Conservation (phyloP, 2,329 filamentous ascomycete species). For the Pestalotiopsis fici region DNA sequence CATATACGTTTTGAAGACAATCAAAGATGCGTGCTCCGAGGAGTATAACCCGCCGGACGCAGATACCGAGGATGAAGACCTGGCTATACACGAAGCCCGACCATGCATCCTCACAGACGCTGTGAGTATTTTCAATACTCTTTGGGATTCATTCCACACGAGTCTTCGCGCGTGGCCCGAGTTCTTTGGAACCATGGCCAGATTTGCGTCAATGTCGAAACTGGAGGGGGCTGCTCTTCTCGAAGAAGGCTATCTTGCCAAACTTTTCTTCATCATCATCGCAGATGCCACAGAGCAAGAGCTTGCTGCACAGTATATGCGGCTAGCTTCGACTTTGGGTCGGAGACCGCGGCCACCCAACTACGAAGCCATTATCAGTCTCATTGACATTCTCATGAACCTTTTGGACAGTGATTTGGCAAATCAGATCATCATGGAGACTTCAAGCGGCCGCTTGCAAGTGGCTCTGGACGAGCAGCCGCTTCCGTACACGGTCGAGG, state of each 20-base stretch:
- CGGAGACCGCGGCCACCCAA: constrained; percentile 55
- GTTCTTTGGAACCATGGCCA: constrained; percentile 70
- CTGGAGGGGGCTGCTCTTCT: constrained; percentile 61
- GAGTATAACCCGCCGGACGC: constrained; percentile 42
- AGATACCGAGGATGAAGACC: constrained; percentile 31
- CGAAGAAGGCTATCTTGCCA: constrained; percentile 60
- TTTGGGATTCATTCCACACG: constrained; percentile 66
- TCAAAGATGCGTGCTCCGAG: constrained; percentile 49
- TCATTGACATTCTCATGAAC: constrained; percentile 47
- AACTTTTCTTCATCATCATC: constrained; percentile 59
- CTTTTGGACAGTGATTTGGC: constrained; percentile 41
- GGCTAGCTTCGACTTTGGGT: constrained; percentile 52
- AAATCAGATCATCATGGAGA: constrained; percentile 37
- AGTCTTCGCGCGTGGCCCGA: constrained; percentile 73
- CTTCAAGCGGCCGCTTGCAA: constrained; percentile 38
- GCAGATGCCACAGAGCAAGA: constrained; percentile 54
- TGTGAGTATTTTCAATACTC: constrained; percentile 49
- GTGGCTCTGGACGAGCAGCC: constrained; percentile 29
- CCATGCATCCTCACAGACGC: constrained; percentile 35
- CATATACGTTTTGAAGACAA: constrained; percentile 49
- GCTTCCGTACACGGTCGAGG: constrained; percentile 46
- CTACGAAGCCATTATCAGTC: constrained; percentile 53
- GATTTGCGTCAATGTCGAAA: constrained; percentile 64
- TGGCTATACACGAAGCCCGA: constrained; percentile 29
- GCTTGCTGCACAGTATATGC: constrained; percentile 54